phyloP scores from a whole-genome alignment of 2,329 filamentous ascomycete species.

The Aspergillus felis region DNA sequence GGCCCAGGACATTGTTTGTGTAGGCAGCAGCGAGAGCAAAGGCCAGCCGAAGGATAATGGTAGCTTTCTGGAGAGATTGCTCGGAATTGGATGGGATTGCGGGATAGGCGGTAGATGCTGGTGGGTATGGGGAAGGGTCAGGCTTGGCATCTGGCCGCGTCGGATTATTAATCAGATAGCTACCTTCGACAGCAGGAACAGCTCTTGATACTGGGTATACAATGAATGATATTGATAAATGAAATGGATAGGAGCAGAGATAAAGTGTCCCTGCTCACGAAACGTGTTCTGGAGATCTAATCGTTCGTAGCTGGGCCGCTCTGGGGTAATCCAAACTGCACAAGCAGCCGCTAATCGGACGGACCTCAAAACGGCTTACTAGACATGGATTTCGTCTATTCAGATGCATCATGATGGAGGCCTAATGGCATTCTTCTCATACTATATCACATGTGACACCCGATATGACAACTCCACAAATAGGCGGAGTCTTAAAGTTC shows the following conservation, averaged over 20 bases:
- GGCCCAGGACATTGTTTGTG: constrained; percentile 31
- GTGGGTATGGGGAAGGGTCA: constrained; percentile 29
- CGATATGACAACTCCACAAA: neutral
- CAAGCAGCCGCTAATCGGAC: constrained; percentile 7
- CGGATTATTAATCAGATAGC: constrained; percentile 14
- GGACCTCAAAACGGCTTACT: constrained; percentile 1
- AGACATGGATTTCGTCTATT: neutral
- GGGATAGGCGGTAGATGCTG: constrained; percentile 8
- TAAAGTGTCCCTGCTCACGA: neutral
- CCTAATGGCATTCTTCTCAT: neutral
- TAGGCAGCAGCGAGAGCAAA: constrained; percentile 6
- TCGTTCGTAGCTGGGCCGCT: neutral
- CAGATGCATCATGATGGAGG: neutral
- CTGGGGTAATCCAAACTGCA: constrained; percentile 4
- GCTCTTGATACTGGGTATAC: neutral
- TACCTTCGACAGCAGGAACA: neutral
- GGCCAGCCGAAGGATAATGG: constrained; percentile 3
- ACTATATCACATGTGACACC: neutral
- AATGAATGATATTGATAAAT: neutral
- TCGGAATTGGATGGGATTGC: constrained; percentile 7
- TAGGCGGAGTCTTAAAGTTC: neutral
- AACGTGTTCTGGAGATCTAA: neutral
- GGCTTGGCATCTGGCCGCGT: constrained; percentile 24
- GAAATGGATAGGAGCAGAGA: neutral
- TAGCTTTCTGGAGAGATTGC: constrained; percentile 5